These are phyloP conservation scores for Tylopilus sp. DNA, from an alignment of 768 basidiomycete genomes.

Conservation along the genomic window DNA sequence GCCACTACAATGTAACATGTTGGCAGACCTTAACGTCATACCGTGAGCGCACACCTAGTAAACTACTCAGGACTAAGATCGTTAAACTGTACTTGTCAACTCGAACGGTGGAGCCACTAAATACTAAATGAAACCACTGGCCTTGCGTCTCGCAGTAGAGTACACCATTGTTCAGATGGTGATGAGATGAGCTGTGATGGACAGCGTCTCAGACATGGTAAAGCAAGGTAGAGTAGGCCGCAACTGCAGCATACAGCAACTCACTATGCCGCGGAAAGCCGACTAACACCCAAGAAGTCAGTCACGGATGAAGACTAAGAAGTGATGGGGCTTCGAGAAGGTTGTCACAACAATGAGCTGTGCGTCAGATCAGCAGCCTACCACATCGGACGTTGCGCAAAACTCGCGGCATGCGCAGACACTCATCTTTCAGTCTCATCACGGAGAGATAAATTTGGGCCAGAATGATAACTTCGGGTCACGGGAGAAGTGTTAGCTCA, in stretches of 20 bases:
- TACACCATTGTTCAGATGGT: not conserved
- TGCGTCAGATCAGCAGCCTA: conserved; percentile 6
- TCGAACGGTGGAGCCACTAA: not conserved
- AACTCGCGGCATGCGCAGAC: not conserved
- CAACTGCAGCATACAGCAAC: not conserved
- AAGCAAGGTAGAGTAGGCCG: not conserved
- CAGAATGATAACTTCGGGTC: not conserved
- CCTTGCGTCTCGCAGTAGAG: not conserved
- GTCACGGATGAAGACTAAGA: conserved; percentile 12
- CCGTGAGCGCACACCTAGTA: not conserved
- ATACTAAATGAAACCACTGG: not conserved
- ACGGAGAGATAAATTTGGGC: conserved; percentile 6
- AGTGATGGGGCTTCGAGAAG: not conserved
- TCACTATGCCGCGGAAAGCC: conserved; percentile 22
- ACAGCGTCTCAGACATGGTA: conserved; percentile 11
- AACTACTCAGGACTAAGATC: not conserved
- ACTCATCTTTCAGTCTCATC: not conserved
- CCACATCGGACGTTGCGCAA: not conserved
- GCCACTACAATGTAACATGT: no score
- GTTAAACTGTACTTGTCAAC: conserved; percentile 9
- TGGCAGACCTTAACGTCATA: no score
- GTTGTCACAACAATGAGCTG: conserved; percentile 6
- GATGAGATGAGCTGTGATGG: conserved; percentile 7
- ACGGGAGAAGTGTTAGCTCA: conserved; percentile 2
- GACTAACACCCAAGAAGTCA: conserved; percentile 17